These are phyloP conservation scores for Sonneratia caseolaris DNA, from an alignment of 345 rosid genomes.

Conservation along the genomic window DNA sequence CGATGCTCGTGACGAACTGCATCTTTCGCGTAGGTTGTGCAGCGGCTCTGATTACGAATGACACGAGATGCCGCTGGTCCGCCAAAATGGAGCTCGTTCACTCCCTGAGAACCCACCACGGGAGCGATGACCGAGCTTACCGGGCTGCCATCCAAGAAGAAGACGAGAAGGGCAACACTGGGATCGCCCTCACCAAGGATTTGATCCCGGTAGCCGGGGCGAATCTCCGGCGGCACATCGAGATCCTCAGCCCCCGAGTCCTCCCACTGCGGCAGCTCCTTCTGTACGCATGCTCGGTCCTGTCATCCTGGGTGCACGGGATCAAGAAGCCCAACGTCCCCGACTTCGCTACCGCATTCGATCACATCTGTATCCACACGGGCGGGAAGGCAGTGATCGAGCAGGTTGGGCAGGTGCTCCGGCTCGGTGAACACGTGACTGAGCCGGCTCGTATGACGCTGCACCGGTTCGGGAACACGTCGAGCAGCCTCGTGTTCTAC, in stretches of 20 bases:
- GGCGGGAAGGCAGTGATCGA: constrained; percentile 22
- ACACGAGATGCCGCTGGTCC: constrained; percentile 1
- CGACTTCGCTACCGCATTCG: constrained; percentile 16
- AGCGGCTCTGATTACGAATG: constrained; percentile 10
- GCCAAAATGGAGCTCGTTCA: constrained; percentile 12
- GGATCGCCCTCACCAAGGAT: constrained; percentile 18
- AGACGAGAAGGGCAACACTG: constrained; percentile 12
- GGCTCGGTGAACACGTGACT: constrained; percentile 6
- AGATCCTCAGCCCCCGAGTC: constrained; percentile 11
- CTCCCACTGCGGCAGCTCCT: constrained; percentile 13
- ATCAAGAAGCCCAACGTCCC: constrained; percentile 13
- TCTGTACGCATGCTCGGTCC: constrained; percentile 5
- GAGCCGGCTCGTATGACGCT: constrained; percentile 18
- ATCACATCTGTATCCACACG: constrained; percentile 17
- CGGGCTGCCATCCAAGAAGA: constrained; percentile 19
- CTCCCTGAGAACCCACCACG: constrained; percentile 20
- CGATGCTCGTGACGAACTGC: constrained; percentile 22
- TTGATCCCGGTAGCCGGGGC: constrained; percentile 10
- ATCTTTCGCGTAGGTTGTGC: constrained; percentile 19
- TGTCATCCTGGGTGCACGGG: background rate
- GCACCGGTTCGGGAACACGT: constrained; percentile 21
- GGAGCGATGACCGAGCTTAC: constrained; percentile 15
- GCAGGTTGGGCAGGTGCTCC: constrained; percentile 12
- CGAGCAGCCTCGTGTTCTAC: constrained; percentile 17
- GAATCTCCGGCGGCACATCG: constrained; percentile 12